These are phyloP conservation scores for Buddleja alternifolia DNA, from an alignment of 257 asterid genomes.

Conservation along the genomic window DNA sequence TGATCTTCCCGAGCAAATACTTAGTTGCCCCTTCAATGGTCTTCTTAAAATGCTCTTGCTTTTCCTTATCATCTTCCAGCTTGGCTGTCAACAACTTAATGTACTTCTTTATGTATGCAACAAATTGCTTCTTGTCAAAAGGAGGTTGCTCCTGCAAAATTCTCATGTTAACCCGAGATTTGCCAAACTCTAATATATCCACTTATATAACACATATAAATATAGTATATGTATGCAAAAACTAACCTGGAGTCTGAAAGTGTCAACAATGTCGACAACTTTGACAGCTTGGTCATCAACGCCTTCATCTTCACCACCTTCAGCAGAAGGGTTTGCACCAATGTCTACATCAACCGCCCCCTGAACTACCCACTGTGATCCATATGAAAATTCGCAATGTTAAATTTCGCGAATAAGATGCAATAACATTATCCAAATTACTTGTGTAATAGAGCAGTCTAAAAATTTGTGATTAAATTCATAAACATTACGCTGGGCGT, in stretches of 20 bases:
- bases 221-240: not conserved
- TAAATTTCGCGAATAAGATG: too few relatives aligned
- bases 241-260: constrained; percentile 73
- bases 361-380: constrained; percentile 61
- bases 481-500: too few relatives aligned
- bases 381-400: too few relatives aligned
- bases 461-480: too few relatives aligned
- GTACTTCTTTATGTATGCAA: constrained; percentile 59
- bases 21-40: constrained; percentile 62
- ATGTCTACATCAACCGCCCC: constrained; percentile 62
- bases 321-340: constrained; percentile 80
- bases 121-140: constrained; percentile 64
- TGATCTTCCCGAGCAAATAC: constrained; percentile 51
- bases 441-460: too few relatives aligned
- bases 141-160: constrained; percentile 59
- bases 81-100: constrained; percentile 48
- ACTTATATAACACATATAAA: not conserved
- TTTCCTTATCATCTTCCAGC: constrained; percentile 46
- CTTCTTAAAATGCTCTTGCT: constrained; percentile 53
- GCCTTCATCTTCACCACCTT: constrained; percentile 68
- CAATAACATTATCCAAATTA: too few relatives aligned
- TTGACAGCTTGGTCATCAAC: constrained; percentile 59
- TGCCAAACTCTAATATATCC: too few relatives aligned
- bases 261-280: constrained; percentile 69
- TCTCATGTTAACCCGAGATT: too few relatives aligned